These are phyloP conservation scores for Capillidium heterosporum DNA, from an alignment of 371 early-diverging fungal species.

Conservation along the genomic window DNA sequence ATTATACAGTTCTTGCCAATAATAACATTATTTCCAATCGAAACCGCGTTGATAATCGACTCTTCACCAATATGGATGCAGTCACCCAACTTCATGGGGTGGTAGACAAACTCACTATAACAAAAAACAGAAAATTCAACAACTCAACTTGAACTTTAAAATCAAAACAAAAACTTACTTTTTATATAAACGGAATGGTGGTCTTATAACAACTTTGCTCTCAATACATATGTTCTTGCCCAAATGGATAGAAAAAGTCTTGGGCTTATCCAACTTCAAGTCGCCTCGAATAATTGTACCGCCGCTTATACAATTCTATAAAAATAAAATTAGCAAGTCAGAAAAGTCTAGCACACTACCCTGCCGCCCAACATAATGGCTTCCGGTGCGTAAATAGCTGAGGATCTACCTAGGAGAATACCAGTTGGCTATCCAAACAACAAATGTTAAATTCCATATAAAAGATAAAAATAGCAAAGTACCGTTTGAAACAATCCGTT, in stretches of 20 bases:
- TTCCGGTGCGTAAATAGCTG: not conserved
- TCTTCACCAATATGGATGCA: not conserved
- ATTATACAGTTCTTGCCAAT: conserved; percentile 1
- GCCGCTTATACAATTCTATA: not conserved
- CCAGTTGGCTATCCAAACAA: not conserved
- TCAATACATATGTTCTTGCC: not conserved
- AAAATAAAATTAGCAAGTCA: not conserved
- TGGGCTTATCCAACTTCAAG: not conserved
- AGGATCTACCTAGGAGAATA: not conserved
- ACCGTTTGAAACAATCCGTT: too few species aligned
- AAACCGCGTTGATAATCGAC: not conserved
- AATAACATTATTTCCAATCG: not conserved
- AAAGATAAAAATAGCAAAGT: too few species aligned
- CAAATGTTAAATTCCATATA: too few species aligned
- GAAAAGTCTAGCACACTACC: not conserved
- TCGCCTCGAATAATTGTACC: not conserved
- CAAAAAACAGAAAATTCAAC: not conserved
- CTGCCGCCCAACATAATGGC: not conserved
- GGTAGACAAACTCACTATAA: not conserved
- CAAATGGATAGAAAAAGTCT: not conserved
- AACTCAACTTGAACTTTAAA: not conserved
- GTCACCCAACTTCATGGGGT: not conserved
- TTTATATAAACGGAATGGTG: conserved; percentile 1
- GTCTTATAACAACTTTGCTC: not conserved
- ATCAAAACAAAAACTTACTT: not conserved